phyloP scores from a whole-genome alignment of 352 stramenopile genomes.

The Phytophthora chlamydospora region DNA sequence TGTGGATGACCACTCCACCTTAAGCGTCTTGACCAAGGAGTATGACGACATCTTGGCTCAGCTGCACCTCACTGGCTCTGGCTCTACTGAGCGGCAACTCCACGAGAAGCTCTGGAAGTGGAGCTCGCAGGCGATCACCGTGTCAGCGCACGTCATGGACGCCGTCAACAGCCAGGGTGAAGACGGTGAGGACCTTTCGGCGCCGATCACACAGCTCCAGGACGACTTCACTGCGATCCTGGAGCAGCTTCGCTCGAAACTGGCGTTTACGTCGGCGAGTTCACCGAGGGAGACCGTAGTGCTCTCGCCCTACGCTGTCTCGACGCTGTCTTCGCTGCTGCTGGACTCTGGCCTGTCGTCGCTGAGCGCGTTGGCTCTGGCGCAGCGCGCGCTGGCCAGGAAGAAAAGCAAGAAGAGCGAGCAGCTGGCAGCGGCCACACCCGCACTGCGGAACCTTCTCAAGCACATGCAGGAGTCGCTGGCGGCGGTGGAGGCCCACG shows the following conservation, averaged over 20 bases:
- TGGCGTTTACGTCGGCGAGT: slow-evolving; percentile 22
- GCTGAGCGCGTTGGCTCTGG: slow-evolving; percentile 51
- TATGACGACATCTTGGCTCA: slow-evolving; percentile 44
- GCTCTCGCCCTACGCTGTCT: slow-evolving; percentile 61
- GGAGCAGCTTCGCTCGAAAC: slow-evolving; percentile 20
- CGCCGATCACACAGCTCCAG: slow-evolving; percentile 32
- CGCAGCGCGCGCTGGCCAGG: slow-evolving; percentile 52
- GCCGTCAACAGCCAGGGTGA: slow-evolving; percentile 17
- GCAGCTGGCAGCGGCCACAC: slow-evolving; percentile 22
- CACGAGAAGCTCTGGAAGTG: slow-evolving; percentile 63
- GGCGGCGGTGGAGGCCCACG: slow-evolving; percentile 40
- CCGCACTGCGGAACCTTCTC: slow-evolving; percentile 55
- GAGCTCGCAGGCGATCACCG: slow-evolving; percentile 38
- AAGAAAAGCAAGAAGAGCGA: slow-evolving; percentile 79
- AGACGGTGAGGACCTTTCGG: slow-evolving; percentile 19
- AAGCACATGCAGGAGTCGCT: slow-evolving; percentile 70
- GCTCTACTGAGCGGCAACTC: slow-evolving; percentile 19
- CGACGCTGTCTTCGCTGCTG: slow-evolving; percentile 56
- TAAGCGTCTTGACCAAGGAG: slow-evolving; percentile 37
- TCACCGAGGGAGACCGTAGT: slow-evolving; percentile 11
- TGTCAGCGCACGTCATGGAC: slow-evolving; percentile 21
- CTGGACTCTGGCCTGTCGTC: slow-evolving; percentile 66
- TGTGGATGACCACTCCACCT: slow-evolving; percentile 29
- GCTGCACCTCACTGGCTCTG: slow-evolving; percentile 20
- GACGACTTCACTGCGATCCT: slow-evolving; percentile 36